Base-by-base conservation (phyloP, 1,284 basidiomycete genomes). In the Trichosporon coremiiforme region DNA sequence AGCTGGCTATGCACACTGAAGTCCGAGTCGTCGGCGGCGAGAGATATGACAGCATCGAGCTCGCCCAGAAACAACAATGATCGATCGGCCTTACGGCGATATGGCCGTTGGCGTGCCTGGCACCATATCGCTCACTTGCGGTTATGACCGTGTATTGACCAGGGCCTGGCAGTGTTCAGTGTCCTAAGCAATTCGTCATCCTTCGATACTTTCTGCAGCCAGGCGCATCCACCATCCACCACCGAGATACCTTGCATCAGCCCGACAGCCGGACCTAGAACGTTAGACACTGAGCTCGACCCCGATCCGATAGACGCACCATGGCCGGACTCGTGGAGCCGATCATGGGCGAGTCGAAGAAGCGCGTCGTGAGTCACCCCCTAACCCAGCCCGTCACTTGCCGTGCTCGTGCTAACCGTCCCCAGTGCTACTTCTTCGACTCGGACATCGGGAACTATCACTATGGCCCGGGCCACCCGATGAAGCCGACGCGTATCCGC, bases 391-490 rank as follows among this genome's bases (percentile, higher is more conserved):
- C 45, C 35, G 25, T 64, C 12, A 57, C 17, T 10, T 33, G 8
- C 29, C 57, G 38, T 57, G 63, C 65, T 45, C n/a, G 12, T 53
- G n/a, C 70, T 71, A 25, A 71, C 41, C 2, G n/a, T 25, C 9
- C 7, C 38, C 73, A 96, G 94, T 96, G 94, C 81, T 96, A 96
- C 85, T 96, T 96, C 86, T 96, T 94, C 84, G 97, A 99, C 85
- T 97, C 95, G 20, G 97, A 99, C 83, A 94, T 97, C 79, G 95
- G 95, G 60, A 95, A 95, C 70, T 98, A 97, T 83, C 95, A 98
- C 83, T 98, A 98, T 90, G 95, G 95, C 2, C 95, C 95, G 60
- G 83, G 81, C 6, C 84, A 86, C 71, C 85, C 83, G 0, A 97
- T 97, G 94, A 97, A 98, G 83, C 95, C 95, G 12, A 95, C 94